Evolutionary conservation across 2,329 filamentous ascomycete species (phyloP).

Genomic region (Xylaria sp.): DNA sequence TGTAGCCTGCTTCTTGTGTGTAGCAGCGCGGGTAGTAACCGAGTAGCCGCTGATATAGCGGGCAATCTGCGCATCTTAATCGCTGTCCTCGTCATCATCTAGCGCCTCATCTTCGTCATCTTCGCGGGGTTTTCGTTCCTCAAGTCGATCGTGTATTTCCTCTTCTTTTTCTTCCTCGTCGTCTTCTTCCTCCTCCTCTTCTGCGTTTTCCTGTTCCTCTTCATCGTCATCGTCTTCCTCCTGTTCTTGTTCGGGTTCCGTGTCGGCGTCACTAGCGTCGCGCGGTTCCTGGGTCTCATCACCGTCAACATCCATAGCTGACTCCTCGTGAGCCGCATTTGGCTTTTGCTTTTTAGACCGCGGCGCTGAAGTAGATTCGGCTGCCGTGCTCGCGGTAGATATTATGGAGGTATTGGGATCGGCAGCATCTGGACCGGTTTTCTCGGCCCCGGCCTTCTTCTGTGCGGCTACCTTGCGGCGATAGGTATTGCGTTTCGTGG

Average conservation of each 20-base stretch:
- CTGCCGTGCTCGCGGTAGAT: constrained; percentile 40
- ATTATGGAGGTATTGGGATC: constrained; percentile 52
- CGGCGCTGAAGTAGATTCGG: constrained; percentile 41
- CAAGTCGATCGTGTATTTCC: constrained; percentile 44
- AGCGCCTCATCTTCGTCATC: constrained; percentile 73
- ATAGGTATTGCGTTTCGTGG: constrained; percentile 79
- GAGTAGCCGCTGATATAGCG: neutral
- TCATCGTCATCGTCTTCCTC: constrained; percentile 62
- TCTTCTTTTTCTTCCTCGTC: constrained; percentile 58
- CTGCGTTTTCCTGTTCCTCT: constrained; percentile 65
- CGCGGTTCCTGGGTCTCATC: constrained; percentile 51
- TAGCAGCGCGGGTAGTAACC: neutral
- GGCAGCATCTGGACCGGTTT: constrained; percentile 41
- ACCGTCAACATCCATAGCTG: constrained; percentile 59
- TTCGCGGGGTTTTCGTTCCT: constrained; percentile 25
- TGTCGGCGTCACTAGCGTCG: constrained; percentile 55
- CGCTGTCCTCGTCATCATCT: constrained; percentile 70
- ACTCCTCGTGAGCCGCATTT: constrained; percentile 52
- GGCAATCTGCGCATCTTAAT: constrained; percentile 51
- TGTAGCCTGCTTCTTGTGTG: neutral
- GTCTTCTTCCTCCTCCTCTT: constrained; percentile 61
- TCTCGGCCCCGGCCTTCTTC: constrained; percentile 59
- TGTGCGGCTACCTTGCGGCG: constrained; percentile 75
- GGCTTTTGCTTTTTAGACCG: constrained; percentile 55
- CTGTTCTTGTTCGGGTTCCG: constrained; percentile 58